Percentiles rank a stretch among this genome's conserved stretches.
Evolutionary conservation across 2,329 filamentous ascomycete species (phyloP).

Genomic region (Purpureocillium lavendulum): DNA sequence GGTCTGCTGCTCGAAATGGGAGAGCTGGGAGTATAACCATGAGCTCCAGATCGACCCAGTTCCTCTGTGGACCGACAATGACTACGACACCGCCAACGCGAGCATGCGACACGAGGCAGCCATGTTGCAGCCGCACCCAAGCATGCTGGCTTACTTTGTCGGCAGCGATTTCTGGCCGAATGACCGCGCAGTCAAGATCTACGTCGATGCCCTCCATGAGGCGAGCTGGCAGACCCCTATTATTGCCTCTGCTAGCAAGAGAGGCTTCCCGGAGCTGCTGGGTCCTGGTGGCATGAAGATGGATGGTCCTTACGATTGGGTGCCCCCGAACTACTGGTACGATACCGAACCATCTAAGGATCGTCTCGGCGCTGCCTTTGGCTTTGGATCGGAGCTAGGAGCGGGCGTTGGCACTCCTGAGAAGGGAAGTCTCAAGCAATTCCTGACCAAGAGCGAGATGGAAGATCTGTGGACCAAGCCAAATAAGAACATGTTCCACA

Average conservation of each 20-base stretch:
- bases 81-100: slow-evolving; percentile 45
- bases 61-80: slow-evolving; percentile 37
- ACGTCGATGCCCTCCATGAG: slow-evolving; percentile 38
- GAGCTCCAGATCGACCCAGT: slow-evolving; percentile 32
- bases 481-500: slow-evolving; percentile 47
- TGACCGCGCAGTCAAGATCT: slow-evolving; percentile 44
- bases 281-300: slow-evolving; percentile 56
- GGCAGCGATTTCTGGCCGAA: slow-evolving; percentile 59
- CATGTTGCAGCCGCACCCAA: slow-evolving; percentile 53
- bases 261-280: slow-evolving; percentile 41
- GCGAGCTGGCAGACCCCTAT: slow-evolving; percentile 50
- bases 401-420: slow-evolving; percentile 56
- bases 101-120: slow-evolving; percentile 52
- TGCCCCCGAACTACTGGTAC: slow-evolving; percentile 58
- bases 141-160: slow-evolving; percentile 47
- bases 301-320: slow-evolving; percentile 59
- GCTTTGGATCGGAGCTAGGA: slow-evolving; percentile 55
- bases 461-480: slow-evolving; percentile 48
- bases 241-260: slow-evolving; percentile 47
- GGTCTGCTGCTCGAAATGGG: slow-evolving; percentile 64
- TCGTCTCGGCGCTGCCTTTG: slow-evolving; percentile 47
- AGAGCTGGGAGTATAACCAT: slow-evolving; percentile 53
- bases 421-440: slow-evolving; percentile 41
- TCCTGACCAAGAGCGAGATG: slow-evolving; percentile 41
- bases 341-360: slow-evolving; percentile 27